Conservation (phyloP, 306 rosid species). For the Prunus mira region DNA sequence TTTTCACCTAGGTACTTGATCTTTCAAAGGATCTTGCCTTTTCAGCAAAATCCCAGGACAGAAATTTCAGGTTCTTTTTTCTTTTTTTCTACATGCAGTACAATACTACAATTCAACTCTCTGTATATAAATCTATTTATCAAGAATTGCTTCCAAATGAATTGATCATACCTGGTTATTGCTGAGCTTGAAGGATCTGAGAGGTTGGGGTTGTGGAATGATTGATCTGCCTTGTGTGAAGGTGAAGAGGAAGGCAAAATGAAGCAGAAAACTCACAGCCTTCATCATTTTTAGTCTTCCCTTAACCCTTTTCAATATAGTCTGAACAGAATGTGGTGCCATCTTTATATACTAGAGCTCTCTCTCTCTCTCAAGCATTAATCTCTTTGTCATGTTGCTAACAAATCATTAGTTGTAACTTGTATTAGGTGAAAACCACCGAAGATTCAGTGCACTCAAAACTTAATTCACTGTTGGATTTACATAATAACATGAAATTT, state of each 20-base stretch:
- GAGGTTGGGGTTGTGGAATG: constrained; percentile 32
- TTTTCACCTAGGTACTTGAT: no score
- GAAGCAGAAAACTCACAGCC: constrained; percentile 20
- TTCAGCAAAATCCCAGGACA: background rate
- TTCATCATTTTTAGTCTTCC: constrained; percentile 13
- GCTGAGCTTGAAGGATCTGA: constrained; percentile 31
- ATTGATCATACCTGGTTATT: constrained; percentile 25
- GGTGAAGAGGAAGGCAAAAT: constrained; percentile 22
- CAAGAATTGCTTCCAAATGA: background rate
- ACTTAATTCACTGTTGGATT: no score
- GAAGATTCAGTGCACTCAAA: background rate
- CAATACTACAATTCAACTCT: no score
- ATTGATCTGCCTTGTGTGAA: constrained; percentile 29
- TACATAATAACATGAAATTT: no score
- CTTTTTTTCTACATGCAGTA: no score
- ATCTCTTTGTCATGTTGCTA: background rate
- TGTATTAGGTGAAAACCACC: background rate
- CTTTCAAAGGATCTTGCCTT: background rate
- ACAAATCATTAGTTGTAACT: background rate
- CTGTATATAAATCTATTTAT: background rate
- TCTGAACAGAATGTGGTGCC: background rate
- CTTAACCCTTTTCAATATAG: background rate
- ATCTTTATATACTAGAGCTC: background rate
- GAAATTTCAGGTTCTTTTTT: background rate
- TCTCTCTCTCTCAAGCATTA: background rate